Conservation (phyloP, 1,284 basidiomycete species). For the Malassezia caprae region DNA sequence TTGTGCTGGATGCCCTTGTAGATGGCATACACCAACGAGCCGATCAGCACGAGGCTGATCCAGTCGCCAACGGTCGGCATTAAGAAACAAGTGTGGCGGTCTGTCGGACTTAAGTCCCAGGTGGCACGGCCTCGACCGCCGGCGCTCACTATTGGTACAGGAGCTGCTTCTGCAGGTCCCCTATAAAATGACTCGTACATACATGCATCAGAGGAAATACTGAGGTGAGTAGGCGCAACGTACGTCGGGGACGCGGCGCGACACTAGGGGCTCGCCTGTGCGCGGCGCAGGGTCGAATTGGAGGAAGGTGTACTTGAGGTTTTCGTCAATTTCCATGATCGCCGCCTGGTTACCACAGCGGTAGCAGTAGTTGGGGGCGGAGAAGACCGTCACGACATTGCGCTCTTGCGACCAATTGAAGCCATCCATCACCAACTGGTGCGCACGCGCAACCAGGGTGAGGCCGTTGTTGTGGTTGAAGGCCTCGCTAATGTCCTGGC, state of each 20-base stretch:
- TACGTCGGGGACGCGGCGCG: conserved; percentile 85
- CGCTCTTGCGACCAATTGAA: conserved; percentile 95
- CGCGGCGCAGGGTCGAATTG: conserved; percentile 99
- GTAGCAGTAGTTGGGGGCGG: conserved; percentile 82
- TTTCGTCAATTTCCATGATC: conserved; percentile 99
- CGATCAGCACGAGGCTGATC: conserved; percentile 8
- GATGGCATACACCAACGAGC: conserved; percentile 5
- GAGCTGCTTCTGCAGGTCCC: neutral
- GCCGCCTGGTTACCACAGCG: conserved; percentile 98
- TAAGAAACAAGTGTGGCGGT: neutral
- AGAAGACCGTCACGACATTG: conserved; percentile 99
- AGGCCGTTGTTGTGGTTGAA: conserved; percentile 99
- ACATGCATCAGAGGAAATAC: conserved; percentile 13
- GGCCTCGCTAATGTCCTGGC: conserved; percentile 94
- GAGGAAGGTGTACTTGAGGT: conserved; percentile 85
- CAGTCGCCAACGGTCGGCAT: conserved; percentile 12
- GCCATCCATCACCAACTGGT: conserved; percentile 86
- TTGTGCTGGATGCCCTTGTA: neutral
- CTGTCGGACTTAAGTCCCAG: neutral
- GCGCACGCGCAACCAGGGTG: conserved; percentile 63
- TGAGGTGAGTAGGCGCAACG: neutral
- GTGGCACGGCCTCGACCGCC: neutral
- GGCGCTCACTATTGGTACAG: neutral
- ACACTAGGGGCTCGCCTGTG: conserved; percentile 94
- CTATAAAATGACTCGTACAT: neutral